phyloP scores from a whole-genome alignment of 2,329 filamentous ascomycete species.

The Colletotrichum tropicicola region DNA sequence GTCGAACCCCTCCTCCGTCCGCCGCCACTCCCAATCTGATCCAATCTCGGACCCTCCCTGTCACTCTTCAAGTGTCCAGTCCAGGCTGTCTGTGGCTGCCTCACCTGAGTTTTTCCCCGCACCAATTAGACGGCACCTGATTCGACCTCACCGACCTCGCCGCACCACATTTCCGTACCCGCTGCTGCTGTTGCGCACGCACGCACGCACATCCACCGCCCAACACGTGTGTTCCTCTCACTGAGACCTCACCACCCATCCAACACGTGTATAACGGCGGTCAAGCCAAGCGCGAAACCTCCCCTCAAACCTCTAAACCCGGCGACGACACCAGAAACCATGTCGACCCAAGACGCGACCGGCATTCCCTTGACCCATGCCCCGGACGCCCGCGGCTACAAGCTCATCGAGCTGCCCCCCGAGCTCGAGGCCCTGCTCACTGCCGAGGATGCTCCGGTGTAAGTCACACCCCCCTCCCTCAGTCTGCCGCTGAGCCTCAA shows the following conservation, averaged over 20 bases:
- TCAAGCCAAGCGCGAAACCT: too few species aligned
- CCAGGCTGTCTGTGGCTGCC: background rate
- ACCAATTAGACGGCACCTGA: conserved; percentile 15
- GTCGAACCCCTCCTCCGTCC: background rate
- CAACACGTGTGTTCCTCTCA: too few species aligned
- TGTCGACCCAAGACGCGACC: conserved; percentile 56
- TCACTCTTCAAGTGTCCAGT: background rate
- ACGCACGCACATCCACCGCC: too few species aligned
- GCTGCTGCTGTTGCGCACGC: background rate
- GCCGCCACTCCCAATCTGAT: background rate
- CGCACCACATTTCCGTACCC: background rate
- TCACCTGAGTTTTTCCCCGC: conserved; percentile 4
- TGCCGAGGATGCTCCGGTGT: conserved; percentile 62
- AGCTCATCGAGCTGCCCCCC: conserved; percentile 69
- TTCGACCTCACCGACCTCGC: background rate
- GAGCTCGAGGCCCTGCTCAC: conserved; percentile 66
- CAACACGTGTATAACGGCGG: too few species aligned
- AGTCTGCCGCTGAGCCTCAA: conserved; percentile 14
- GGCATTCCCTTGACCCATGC: conserved; percentile 61
- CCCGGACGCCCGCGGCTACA: conserved; percentile 61
- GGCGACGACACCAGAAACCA: too few species aligned
- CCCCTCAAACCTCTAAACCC: background rate
- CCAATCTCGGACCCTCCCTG: background rate
- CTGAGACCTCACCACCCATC: too few species aligned
- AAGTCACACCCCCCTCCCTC: conserved; percentile 35